Base-by-base conservation (phyloP, 805 yeast genomes). In the Wickerhamomyces alni region DNA sequence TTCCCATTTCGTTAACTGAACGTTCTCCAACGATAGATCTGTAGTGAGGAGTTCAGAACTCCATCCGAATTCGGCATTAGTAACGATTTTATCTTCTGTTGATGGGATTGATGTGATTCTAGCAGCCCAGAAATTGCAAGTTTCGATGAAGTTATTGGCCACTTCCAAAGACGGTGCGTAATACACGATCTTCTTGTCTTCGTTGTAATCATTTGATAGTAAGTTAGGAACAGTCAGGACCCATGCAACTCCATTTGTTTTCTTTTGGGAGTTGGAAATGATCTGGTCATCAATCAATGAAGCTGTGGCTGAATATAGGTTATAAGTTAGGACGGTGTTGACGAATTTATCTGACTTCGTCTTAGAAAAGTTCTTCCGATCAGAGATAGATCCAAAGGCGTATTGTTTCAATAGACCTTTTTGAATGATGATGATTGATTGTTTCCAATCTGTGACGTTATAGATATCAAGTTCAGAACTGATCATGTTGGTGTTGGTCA, bases 101-200 rank as follows among this genome's bases (percentile, higher is more conserved):
- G 66, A 70, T 3, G 95, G 95, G 17, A 86, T 80, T 13, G 88
- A 82, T 7, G 95, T 82, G 28, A 84, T 73, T 47, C 93, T 74
- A 2, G 91, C 85, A 2, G 94, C 86, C 96, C 96, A 88, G 57
- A 85, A 88, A 59, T 87, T 88, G 61, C 93, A 80, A 5, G 91
- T 77, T 48, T 81, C 75, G 15, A 84, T 77, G 59, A 75, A 86
- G 53, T 78, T 83, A 32, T 65, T 62, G 0, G 95, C 93, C 42
- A 75, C 74, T 48, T 80, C 84, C 13, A 42, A 26, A 29, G 41
- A 42, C 27, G 55, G 48, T 2, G 58, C 57, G 37, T 46, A 52
- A 29, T 48, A 55, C 2, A 53, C 51, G 19, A 55, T 36, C 26
- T 38, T 48, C 34, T 44, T 44, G 16, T 50, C 57, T 22, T 46